Base-by-base conservation (phyloP, 805 yeast species). In the Wickerhamomyces bisporus region DNA sequence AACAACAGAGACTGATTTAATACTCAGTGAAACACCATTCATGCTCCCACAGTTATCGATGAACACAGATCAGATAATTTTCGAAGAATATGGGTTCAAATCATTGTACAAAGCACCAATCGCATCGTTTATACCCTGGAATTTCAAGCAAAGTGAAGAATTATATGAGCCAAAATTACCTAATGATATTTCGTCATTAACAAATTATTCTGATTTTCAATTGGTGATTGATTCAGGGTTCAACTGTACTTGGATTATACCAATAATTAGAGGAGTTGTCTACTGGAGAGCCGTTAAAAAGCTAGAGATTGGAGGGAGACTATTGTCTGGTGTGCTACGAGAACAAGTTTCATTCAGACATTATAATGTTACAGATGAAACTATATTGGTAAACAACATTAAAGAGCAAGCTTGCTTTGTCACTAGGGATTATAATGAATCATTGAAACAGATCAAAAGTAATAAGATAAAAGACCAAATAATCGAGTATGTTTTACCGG, bases 301-400 rank as follows among this genome's bases (percentile, higher is more conserved):
- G 43, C 62, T 89, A 37, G 91, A 88, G 32, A 75, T 94, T 33
- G 98, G 93, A 0, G 99, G 99, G 0, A 73, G 86, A 40, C 68
- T 86, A 35, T 61, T 93, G 36, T 86, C 87, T 37, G 96, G 96
- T 4, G 75, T 81, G 35, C 60, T 94, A 36, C 71, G 88, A 45
- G 98, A 93, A 54, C 70, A 86, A 34, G 75, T 91, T 11, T 86
- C 96, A 3, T 93, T 84, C 55, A 70, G 97, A 38, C 93, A 93
- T 64, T 93, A 89, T 58, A 91, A 93, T 53, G 88, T 93, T 48
- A 79, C 86, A 55, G 96, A 93, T 43, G 99, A 94, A 60, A 81
- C 95, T 0, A 67, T 84, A 3, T 62, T 93, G 33, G 80, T 93
- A 34, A 86, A 88, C 54, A 79, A 83, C 34, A 84, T 94, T 47